A percentile compares a stretch with the other conserved stretches of the same genome.
Conservation (phyloP, 164 flowering plant species). For the Protea cynaroides region DNA sequence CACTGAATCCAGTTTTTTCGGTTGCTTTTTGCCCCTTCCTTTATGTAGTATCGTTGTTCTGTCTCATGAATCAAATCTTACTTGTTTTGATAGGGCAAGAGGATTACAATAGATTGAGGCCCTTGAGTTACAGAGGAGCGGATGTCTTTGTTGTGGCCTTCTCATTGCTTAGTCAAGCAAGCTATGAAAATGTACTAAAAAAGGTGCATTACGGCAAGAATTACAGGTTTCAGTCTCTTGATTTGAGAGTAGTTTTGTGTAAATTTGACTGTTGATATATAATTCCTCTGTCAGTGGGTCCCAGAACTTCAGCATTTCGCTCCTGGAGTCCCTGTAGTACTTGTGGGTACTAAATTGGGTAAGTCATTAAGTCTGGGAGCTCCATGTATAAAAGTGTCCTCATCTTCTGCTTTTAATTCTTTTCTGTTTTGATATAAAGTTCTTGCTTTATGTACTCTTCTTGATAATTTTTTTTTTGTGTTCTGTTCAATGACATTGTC, state of each 20-base stretch:
- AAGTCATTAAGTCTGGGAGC: conserved; percentile 47
- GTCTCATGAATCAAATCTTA: conserved; percentile 4
- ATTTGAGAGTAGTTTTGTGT: conserved; percentile 2
- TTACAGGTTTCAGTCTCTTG: background rate
- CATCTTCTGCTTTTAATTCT: background rate
- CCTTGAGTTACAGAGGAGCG: conserved; percentile 94
- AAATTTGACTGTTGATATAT: conserved; percentile 9
- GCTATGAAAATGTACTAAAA: conserved; percentile 88
- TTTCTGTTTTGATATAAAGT: background rate
- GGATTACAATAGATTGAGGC: conserved; percentile 94
- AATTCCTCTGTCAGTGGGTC: conserved; percentile 71
- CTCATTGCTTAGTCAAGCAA: conserved; percentile 89
- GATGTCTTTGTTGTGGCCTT: conserved; percentile 93
- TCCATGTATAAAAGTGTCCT: background rate
- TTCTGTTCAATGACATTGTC: background rate
- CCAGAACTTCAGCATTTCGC: conserved; percentile 95
- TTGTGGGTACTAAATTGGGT: conserved; percentile 96
- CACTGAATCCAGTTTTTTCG: conserved; percentile 8
- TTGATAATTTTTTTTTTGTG: background rate
- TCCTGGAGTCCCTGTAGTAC: conserved; percentile 82
- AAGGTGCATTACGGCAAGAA: conserved; percentile 45
- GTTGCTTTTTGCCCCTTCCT: background rate
- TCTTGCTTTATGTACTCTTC: background rate
- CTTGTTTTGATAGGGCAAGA: conserved; percentile 66
- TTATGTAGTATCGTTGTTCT: background rate